Percentiles rank a stretch among this genome's conserved stretches.
These are phyloP conservation scores for Metschnikowia hibisci DNA, from an alignment of 805 yeast genomes.

Conservation along the genomic window DNA sequence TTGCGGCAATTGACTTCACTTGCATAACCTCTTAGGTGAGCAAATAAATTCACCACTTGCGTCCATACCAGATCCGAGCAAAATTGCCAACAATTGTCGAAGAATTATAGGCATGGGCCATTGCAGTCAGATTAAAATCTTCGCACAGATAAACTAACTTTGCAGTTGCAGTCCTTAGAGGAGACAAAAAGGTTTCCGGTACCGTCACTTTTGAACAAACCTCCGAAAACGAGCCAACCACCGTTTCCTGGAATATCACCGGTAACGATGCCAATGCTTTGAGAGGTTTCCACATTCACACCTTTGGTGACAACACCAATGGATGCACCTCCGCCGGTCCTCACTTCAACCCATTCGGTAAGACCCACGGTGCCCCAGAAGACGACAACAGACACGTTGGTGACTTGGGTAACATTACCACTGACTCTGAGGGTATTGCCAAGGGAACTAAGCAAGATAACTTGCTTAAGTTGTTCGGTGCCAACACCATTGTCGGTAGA, in stretches of 20 bases:
- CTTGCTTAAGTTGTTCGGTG: slow-evolving; percentile 78
- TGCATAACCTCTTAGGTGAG: slow-evolving; percentile 16
- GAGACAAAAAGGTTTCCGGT: slow-evolving; percentile 89
- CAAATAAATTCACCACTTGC: slow-evolving; percentile 11
- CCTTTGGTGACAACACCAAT: slow-evolving; percentile 98
- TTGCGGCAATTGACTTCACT: slow-evolving; percentile 3
- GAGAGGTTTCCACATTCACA: slow-evolving; percentile 97
- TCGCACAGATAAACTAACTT: slow-evolving; percentile 12
- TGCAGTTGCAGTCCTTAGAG: slow-evolving; percentile 90
- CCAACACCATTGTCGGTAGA: slow-evolving; percentile 87
- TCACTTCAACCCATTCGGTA: slow-evolving; percentile 86
- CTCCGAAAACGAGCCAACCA: slow-evolving; percentile 76
- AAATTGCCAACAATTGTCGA: slow-evolving; percentile 3
- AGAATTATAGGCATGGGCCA: too few relatives aligned
- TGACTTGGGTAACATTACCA: slow-evolving; percentile 90
- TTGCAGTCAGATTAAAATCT: too few relatives aligned
- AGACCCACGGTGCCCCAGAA: slow-evolving; percentile 89
- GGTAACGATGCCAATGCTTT: slow-evolving; percentile 87
- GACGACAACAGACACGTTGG: slow-evolving; percentile 85
- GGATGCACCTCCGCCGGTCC: slow-evolving; percentile 99
- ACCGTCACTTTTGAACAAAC: slow-evolving; percentile 82
- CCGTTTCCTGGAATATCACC: slow-evolving; percentile 78
- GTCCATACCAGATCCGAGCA: not conserved
- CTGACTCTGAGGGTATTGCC: slow-evolving; percentile 86
- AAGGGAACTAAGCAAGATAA: slow-evolving; percentile 81